A percentile compares a stretch with the other conserved stretches of the same genome.
These are phyloP conservation scores for Saccharomyces cerevisiae DNA, from an alignment of 805 yeast genomes.

Conservation along the genomic window DNA sequence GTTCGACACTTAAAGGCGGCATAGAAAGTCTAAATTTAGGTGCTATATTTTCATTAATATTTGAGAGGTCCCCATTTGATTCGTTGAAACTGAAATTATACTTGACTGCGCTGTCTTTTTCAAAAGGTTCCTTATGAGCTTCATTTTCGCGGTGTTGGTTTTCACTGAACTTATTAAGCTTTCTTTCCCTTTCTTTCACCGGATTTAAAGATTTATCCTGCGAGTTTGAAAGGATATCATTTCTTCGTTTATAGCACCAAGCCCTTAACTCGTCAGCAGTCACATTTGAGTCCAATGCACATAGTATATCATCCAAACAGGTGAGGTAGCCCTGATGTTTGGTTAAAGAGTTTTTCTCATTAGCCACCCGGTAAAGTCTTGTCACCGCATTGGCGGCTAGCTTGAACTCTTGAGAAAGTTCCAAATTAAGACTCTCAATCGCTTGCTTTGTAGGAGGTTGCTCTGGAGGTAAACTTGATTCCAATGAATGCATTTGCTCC, in stretches of 20 bases:
- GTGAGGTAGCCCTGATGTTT: conserved; percentile 53
- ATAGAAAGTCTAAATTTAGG: conserved; percentile 17
- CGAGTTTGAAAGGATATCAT: conserved; percentile 10
- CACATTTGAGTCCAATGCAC: conserved; percentile 22
- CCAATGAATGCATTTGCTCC: conserved; percentile 21
- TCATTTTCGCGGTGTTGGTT: conserved; percentile 1
- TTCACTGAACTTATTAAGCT: background rate
- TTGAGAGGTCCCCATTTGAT: conserved; percentile 1
- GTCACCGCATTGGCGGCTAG: conserved; percentile 69
- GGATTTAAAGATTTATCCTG: background rate
- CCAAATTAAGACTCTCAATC: conserved; percentile 35
- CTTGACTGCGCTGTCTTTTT: background rate
- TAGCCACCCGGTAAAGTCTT: conserved; percentile 53
- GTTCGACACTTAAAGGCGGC: conserved; percentile 20
- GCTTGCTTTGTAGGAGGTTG: conserved; percentile 26
- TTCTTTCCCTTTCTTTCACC: background rate
- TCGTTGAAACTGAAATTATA: conserved; percentile 12
- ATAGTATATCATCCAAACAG: conserved; percentile 51
- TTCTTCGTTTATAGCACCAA: conserved; percentile 22
- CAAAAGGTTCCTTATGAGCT: background rate
- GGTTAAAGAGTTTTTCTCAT: conserved; percentile 41
- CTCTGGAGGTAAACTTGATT: conserved; percentile 26
- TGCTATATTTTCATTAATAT: conserved; percentile 1
- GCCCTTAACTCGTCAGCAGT: conserved; percentile 15
- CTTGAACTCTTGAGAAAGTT: conserved; percentile 56